These are phyloP conservation scores for Parietaria judaica DNA, from an alignment of 306 rosid genomes.

Conservation along the genomic window DNA sequence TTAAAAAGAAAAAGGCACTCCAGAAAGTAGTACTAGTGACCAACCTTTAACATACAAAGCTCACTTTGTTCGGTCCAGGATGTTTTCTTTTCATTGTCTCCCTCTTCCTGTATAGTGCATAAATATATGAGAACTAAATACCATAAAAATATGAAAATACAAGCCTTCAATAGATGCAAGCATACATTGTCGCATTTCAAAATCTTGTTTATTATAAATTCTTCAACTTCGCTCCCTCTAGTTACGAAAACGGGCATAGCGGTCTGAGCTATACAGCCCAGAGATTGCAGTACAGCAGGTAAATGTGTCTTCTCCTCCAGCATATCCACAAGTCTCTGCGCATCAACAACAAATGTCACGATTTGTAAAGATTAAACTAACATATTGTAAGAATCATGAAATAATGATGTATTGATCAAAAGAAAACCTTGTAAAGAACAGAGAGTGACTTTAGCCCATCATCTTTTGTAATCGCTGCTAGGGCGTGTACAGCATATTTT, in stretches of 20 bases:
- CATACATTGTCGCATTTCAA: conserved; percentile 60
- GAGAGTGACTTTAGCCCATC: conserved; percentile 93
- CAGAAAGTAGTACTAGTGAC: conserved; percentile 2
- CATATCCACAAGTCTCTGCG: conserved; percentile 89
- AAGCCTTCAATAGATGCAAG: conserved; percentile 16
- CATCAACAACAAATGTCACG: conserved; percentile 29
- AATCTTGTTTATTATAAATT: conserved; percentile 63
- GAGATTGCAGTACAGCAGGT: conserved; percentile 90
- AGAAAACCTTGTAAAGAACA: conserved; percentile 94
- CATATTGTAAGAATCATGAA: conserved; percentile 20
- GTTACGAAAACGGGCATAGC: conserved; percentile 98
- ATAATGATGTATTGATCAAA: conserved; percentile 19
- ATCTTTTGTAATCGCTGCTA: conserved; percentile 92
- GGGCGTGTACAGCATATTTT: conserved; percentile 90
- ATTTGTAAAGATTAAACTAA: conserved; percentile 7
- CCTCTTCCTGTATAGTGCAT: conserved; percentile 57
- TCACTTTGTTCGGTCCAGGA: conserved; percentile 87
- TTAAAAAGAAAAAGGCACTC: too few relatives aligned
- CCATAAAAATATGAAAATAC: conserved; percentile 7
- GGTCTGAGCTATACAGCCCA: conserved; percentile 93
- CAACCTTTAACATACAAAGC: conserved; percentile 79
- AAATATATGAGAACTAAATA: conserved; percentile 24
- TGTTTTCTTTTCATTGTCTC: conserved; percentile 27
- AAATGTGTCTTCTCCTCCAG: conserved; percentile 75
- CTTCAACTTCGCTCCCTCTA: conserved; percentile 74